These are phyloP conservation scores for Tricholoma terreum DNA, from an alignment of 768 basidiomycete genomes.

Conservation along the genomic window DNA sequence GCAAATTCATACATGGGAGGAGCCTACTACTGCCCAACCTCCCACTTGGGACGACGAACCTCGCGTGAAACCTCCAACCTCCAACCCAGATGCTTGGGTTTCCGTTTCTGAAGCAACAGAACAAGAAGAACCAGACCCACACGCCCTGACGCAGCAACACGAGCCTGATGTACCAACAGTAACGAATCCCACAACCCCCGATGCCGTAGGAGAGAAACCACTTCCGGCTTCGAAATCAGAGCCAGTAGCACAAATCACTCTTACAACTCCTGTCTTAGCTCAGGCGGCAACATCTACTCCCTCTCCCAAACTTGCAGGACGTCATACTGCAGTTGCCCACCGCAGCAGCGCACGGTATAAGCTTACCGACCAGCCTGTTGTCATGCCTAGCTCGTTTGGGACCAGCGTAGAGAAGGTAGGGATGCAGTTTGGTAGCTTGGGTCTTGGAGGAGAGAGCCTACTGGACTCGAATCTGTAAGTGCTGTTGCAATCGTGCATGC, in stretches of 20 bases:
- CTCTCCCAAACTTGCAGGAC: slow-evolving; percentile 49
- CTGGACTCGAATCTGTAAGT: slow-evolving; percentile 54
- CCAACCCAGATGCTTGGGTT: slow-evolving; percentile 33
- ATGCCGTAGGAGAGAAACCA: slow-evolving; percentile 27
- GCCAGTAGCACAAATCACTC: slow-evolving; percentile 31
- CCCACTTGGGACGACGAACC: slow-evolving; percentile 75
- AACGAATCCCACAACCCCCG: slow-evolving; percentile 26
- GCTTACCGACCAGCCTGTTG: slow-evolving; percentile 73
- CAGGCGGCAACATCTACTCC: slow-evolving; percentile 40
- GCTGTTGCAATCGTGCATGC: slow-evolving; percentile 11
- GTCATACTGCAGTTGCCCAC: slow-evolving; percentile 52
- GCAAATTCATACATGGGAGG: slow-evolving; percentile 56
- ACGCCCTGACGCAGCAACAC: slow-evolving; percentile 17
- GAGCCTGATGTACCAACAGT: slow-evolving; percentile 30
- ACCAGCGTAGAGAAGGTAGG: slow-evolving; percentile 72
- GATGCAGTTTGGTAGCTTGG: slow-evolving; percentile 88
- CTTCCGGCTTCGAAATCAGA: slow-evolving; percentile 31
- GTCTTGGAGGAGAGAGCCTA: slow-evolving; percentile 65
- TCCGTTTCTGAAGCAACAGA: slow-evolving; percentile 21
- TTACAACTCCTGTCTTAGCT: slow-evolving; percentile 27
- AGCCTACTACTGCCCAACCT: slow-evolving; percentile 65
- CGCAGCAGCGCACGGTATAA: slow-evolving; percentile 65
- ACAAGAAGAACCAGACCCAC: slow-evolving; percentile 16
- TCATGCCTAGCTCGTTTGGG: slow-evolving; percentile 72
- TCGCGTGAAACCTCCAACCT: slow-evolving; percentile 31